A percentile compares a stretch with the other conserved stretches of the same genome.
Evolutionary conservation across 257 asterid genomes (phyloP).

Genomic region (Capsicum rhomboideum): DNA sequence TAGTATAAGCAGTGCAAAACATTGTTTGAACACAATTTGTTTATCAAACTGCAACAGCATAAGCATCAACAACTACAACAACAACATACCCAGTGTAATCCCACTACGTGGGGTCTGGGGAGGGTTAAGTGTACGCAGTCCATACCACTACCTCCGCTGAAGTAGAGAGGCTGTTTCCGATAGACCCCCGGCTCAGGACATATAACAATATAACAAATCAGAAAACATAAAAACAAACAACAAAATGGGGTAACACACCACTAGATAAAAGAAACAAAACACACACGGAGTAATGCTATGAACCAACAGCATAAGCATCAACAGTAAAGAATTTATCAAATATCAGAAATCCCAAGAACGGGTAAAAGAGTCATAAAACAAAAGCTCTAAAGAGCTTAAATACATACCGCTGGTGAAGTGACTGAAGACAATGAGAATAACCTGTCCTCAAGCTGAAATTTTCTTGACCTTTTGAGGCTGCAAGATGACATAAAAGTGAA

Average conservation of each 20-base stretch:
- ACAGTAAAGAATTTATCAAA: neutral
- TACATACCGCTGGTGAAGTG: constrained; percentile 89
- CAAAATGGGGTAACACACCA: too few relatives aligned
- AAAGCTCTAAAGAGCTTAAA: neutral
- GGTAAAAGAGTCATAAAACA: neutral
- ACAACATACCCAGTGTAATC: too few relatives aligned
- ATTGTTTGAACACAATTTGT: neutral
- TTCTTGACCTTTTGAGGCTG: constrained; percentile 77
- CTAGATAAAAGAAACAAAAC: too few relatives aligned
- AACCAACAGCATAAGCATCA: neutral
- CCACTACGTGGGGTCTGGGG: too few relatives aligned
- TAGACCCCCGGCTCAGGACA: too few relatives aligned
- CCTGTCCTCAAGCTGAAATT: constrained; percentile 80
- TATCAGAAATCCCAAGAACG: neutral
- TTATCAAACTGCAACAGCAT: neutral
- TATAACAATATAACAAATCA: too few relatives aligned
- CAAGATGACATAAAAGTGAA: constrained; percentile 2
- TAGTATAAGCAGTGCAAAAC: neutral
- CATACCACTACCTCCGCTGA: too few relatives aligned
- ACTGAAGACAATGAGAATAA: constrained; percentile 84
- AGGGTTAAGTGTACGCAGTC: too few relatives aligned
- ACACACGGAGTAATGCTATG: too few relatives aligned
- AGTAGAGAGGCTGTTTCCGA: too few relatives aligned
- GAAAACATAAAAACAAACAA: too few relatives aligned
- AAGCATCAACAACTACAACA: neutral